These are phyloP conservation scores for Lepraria neglecta DNA, from an alignment of 495 filamentous ascomycete genomes.

Conservation along the genomic window DNA sequence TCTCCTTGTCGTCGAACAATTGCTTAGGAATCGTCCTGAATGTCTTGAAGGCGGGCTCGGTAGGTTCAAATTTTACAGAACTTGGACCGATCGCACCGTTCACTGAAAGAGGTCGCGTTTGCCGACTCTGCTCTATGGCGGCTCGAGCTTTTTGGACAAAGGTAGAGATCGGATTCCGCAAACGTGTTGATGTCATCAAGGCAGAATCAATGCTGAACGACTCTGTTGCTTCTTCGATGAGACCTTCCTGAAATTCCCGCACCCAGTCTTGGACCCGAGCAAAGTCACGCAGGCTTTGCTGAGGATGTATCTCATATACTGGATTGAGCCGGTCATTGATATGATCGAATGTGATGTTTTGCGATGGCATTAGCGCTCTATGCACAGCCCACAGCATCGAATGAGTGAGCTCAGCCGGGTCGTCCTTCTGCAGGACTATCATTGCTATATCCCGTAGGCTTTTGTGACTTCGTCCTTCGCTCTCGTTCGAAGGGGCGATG, in stretches of 20 bases:
- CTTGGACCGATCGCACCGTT: slow-evolving; percentile 48
- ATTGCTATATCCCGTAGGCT: slow-evolving; percentile 59
- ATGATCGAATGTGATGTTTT: slow-evolving; percentile 39
- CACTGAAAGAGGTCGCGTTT: slow-evolving; percentile 51
- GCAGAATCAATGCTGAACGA: slow-evolving; percentile 24
- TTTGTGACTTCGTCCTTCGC: slow-evolving; percentile 45
- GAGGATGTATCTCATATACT: slow-evolving; percentile 44
- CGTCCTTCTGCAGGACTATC: slow-evolving; percentile 39
- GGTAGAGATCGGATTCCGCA: slow-evolving; percentile 39
- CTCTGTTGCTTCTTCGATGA: slow-evolving; percentile 28
- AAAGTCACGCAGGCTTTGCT: slow-evolving; percentile 39
- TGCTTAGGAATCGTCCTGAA: slow-evolving; percentile 11
- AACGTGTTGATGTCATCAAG: slow-evolving; percentile 5
- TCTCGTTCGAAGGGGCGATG: slow-evolving; percentile 27
- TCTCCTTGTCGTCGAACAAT: slow-evolving; percentile 41
- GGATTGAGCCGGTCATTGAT: slow-evolving; percentile 36
- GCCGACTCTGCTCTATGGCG: slow-evolving; percentile 62
- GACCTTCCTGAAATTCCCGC: slow-evolving; percentile 50
- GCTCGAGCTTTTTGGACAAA: slow-evolving; percentile 62
- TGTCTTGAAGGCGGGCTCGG: slow-evolving; percentile 29
- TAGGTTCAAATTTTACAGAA: slow-evolving; percentile 39
- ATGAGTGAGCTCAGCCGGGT: slow-evolving; percentile 40
- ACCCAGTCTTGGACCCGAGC: slow-evolving; percentile 50
- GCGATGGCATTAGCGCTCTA: slow-evolving; percentile 50
- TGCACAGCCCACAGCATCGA: slow-evolving; percentile 64